Base-by-base conservation (phyloP, 495 filamentous ascomycete genomes). In the Aspergillus nanangensis region DNA sequence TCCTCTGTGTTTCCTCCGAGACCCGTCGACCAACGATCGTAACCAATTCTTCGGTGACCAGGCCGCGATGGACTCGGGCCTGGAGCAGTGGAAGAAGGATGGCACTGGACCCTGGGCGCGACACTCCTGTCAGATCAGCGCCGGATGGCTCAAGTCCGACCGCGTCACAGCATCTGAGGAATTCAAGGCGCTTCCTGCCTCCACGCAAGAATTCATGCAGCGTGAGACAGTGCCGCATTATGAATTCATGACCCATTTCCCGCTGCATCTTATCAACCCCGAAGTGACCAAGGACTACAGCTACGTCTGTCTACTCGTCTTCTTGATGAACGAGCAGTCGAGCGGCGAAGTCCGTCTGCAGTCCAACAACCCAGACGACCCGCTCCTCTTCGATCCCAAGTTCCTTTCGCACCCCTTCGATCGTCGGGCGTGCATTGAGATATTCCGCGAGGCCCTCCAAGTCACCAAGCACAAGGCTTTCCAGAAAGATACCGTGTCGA, bases 321-420 rank as follows among this genome's bases (percentile, higher is more conserved):
- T 67, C 47, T 14, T 69, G n/a, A 65, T 69, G 56, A 71, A 71
- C 44, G 50, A 49, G 40, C 65, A 69, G 39, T 60, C 60, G 8
- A 57, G 56, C 4, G 84, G 84, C 20, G 65, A 69, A 14, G 75
- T 82, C 0, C 67, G 56, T 0, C 67, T 87, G 19, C 66, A 74
- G 21, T 81, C 80, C 1, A 57, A 74, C 0, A 62, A 86, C 57
- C 78, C 80, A 0, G 44, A 57, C 3, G 77, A 66, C 7, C 70
- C 75, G n/a, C 72, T 81, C 0, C 44, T 66, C 0, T 81, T 84
- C 50, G 72, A 85, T 53, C 78, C 80, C 0, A 66, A 66, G 19
- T 81, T 78, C 55, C 62, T 86, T 2, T 56, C 61, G 1, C 71
- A 80, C 36, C 69, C 76, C 5, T 85, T 72, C 41, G 83, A 87